Conservation (phyloP, 1,284 basidiomycete genomes). For the Porodaedalea pini region DNA sequence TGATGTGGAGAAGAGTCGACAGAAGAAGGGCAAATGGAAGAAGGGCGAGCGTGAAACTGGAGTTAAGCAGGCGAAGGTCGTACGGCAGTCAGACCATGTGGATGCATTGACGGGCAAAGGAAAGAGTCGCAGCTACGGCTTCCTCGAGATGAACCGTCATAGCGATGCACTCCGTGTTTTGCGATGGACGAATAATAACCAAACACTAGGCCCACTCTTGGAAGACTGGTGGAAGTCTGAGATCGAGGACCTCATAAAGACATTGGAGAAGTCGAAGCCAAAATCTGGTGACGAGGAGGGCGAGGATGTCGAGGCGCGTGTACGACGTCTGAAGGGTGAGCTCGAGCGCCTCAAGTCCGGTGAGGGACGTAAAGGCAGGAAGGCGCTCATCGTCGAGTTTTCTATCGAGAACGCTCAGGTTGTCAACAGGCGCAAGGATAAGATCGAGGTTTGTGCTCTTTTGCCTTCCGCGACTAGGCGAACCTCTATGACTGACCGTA, state of each 20-base stretch:
- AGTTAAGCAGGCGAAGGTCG: conserved; percentile 88
- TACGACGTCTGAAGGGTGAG: conserved; percentile 60
- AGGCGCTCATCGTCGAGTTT: conserved; percentile 84
- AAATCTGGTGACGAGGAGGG: conserved; percentile 31
- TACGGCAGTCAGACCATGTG: conserved; percentile 81
- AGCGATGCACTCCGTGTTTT: conserved; percentile 88
- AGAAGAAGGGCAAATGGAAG: conserved; percentile 33
- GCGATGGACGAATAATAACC: conserved; percentile 92
- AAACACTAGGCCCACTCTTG: conserved; percentile 60
- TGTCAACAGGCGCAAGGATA: conserved; percentile 59
- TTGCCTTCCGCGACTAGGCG: neutral
- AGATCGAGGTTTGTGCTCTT: conserved; percentile 15
- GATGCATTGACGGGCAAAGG: conserved; percentile 86
- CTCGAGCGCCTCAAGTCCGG: conserved; percentile 44
- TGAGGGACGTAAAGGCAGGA: conserved; percentile 43
- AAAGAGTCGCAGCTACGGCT: conserved; percentile 91
- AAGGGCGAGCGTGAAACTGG: conserved; percentile 51
- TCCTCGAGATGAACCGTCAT: conserved; percentile 87
- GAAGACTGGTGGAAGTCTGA: conserved; percentile 84
- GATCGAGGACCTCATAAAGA: conserved; percentile 63
- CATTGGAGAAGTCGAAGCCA: conserved; percentile 46
- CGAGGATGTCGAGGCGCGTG: conserved; percentile 44
- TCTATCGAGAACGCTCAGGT: conserved; percentile 93
- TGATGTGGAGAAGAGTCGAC: neutral
- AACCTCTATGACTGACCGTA: neutral